Evolutionary conservation across 345 rosid species (phyloP), one percentile per base, ranked within the genome.

Genomic region (Heritiera littoralis): DNA sequence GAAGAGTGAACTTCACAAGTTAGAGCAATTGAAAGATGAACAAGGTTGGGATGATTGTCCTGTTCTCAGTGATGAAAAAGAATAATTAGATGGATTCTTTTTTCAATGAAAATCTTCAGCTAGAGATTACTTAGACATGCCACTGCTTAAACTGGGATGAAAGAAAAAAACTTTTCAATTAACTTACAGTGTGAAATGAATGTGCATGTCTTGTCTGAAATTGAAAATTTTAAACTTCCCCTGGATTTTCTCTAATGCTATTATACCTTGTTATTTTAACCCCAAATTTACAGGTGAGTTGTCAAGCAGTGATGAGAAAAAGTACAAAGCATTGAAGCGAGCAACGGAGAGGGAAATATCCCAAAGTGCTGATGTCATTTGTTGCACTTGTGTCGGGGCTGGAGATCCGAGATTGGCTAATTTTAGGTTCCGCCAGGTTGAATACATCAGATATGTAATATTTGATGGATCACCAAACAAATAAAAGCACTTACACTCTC

Each of bases 361-460:
- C 45, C 99, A 97, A 85, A 97, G 98, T 82, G 99, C 99, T 80
- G 99, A 97, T 86, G 99, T 97, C 82, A 97, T 97, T 74, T 97
- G 99, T 84, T 97, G 97, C 85, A 97, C 99, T 6, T 97, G 98
- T 84, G 98, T 92, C 80, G 99, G 99, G 84, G 98, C 99, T 84
- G 99, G 97, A 79, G 99, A 97, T 89, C 99, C 97, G 72, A 93
- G 99, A 48, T 83, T 97, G 79, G 86, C 98, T 75, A 97, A 97
- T 86, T 94, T 94, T 88, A 90, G 99, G 87, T 97, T 97, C 77
- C 98, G 98, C 77, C 98, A 97, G 99, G 99, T 97, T 59, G 80
- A 65, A 48, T 66, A n/a, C 51, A 58, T 69, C 46, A 41, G 32
- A 55, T 63, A 20, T 28, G 46, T 55, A 23, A 43, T 70, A 41